Evolutionary conservation across 805 yeast species (phyloP).

Genomic region (Cyberlindnera meyerae): DNA sequence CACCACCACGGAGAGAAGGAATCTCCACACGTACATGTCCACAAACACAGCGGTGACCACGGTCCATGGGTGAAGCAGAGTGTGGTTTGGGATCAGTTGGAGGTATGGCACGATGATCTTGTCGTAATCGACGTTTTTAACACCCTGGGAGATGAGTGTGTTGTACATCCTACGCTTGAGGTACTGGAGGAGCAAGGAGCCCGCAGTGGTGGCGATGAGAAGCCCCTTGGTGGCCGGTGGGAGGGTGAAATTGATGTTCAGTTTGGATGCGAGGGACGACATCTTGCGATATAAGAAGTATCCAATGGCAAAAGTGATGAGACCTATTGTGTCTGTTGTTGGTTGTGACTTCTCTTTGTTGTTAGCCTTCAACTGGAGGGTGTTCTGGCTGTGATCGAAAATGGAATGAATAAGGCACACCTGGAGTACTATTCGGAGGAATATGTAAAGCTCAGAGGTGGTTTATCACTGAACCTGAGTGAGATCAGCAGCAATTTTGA

Average conservation of each 20-base stretch:
- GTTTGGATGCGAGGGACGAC: slow-evolving; percentile 18
- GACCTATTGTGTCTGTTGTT: slow-evolving; percentile 20
- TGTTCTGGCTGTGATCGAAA: too few relatives aligned
- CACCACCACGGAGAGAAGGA: slow-evolving; percentile 42
- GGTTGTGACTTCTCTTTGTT: too few relatives aligned
- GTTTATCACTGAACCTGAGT: too few relatives aligned
- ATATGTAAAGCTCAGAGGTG: too few relatives aligned
- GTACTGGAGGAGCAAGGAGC: slow-evolving; percentile 38
- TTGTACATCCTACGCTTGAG: slow-evolving; percentile 37
- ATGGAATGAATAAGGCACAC: too few relatives aligned
- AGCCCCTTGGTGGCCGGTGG: slow-evolving; percentile 48
- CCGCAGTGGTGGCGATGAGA: slow-evolving; percentile 33
- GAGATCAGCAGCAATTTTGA: too few relatives aligned
- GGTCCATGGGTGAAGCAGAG: slow-evolving; percentile 60
- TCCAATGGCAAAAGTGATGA: slow-evolving; percentile 18
- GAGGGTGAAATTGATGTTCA: slow-evolving; percentile 24
- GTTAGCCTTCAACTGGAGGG: too few relatives aligned
- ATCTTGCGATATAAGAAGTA: slow-evolving; percentile 23
- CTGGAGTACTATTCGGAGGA: too few relatives aligned
- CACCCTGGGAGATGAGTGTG: slow-evolving; percentile 16
- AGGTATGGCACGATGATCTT: slow-evolving; percentile 49
- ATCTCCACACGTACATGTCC: slow-evolving; percentile 46
- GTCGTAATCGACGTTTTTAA: slow-evolving; percentile 29
- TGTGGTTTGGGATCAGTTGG: slow-evolving; percentile 58
- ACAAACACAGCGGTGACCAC: slow-evolving; percentile 58